A percentile compares a stretch with the other conserved stretches of the same genome.
Evolutionary conservation across 768 basidiomycete species (phyloP).

Genomic region (Boletus edulis): DNA sequence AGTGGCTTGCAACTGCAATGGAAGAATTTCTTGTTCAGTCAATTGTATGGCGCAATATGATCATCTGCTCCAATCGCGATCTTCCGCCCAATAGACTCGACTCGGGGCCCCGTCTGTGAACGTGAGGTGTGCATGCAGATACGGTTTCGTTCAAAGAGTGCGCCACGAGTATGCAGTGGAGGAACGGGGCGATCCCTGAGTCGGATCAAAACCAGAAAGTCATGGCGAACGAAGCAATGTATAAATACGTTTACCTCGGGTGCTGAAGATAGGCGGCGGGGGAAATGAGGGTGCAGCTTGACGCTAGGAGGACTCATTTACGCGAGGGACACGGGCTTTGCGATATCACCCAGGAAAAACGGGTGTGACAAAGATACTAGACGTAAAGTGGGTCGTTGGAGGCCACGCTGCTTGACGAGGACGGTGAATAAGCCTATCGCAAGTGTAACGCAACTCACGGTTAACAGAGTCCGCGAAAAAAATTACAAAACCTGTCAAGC

Average conservation of each 20-base stretch:
- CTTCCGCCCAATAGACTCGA: slow-evolving; percentile 10
- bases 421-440: neutral
- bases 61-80: slow-evolving; percentile 11
- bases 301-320: slow-evolving; percentile 7
- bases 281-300: slow-evolving; percentile 7
- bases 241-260: slow-evolving; percentile 10
- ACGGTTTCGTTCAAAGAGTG: slow-evolving; percentile 8
- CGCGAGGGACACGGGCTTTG: slow-evolving; percentile 7
- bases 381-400: slow-evolving; percentile 27
- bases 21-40: slow-evolving; percentile 11
- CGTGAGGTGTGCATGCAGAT: slow-evolving; percentile 6
- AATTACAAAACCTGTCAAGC: neutral
- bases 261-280: neutral
- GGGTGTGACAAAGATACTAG: slow-evolving; percentile 13
- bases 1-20: slow-evolving; percentile 10
- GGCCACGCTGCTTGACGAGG: slow-evolving; percentile 15
- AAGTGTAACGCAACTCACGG: too few relatives aligned
- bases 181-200: slow-evolving; percentile 20
- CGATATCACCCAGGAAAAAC: slow-evolving; percentile 12
- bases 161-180: slow-evolving; percentile 9
- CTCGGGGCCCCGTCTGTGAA: neutral
- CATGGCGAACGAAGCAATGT: slow-evolving; percentile 6
- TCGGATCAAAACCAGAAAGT: slow-evolving; percentile 25
- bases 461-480: neutral
- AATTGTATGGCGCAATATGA: slow-evolving; percentile 6